Evolutionary conservation across 208 protist species (phyloP).

Genomic region (Vickermania ingenoplastis): DNA sequence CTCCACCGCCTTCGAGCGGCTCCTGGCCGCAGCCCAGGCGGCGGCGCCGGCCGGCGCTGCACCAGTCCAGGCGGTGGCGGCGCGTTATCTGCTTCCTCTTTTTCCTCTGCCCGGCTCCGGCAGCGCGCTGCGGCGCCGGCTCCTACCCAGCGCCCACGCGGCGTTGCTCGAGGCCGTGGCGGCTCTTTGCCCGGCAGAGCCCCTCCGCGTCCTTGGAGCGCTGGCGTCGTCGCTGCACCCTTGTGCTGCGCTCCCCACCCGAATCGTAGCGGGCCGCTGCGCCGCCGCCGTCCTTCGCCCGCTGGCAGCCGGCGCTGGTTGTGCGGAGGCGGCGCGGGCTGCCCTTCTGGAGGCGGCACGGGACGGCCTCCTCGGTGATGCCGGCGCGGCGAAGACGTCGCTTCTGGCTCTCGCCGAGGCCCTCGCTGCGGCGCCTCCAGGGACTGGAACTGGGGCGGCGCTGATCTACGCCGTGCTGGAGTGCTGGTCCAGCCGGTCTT

Average conservation of each 20-base stretch:
- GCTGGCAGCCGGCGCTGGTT: not conserved
- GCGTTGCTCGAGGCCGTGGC: not conserved
- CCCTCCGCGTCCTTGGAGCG: too few species aligned
- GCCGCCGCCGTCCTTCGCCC: not conserved
- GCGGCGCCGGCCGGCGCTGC: too few species aligned
- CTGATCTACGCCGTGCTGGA: constrained; percentile 67
- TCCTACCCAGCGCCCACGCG: not conserved
- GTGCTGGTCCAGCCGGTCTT: constrained; percentile 60
- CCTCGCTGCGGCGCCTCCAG: constrained; percentile 28
- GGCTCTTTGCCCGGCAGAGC: not conserved
- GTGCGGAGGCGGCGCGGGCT: not conserved
- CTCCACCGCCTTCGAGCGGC: too few species aligned
- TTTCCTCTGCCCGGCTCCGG: too few species aligned
- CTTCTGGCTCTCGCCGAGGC: constrained; percentile 59
- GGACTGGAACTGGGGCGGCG: constrained; percentile 19
- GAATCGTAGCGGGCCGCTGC: not conserved
- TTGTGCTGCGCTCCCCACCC: not conserved
- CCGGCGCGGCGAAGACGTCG: constrained; percentile 18
- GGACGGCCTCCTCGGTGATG: constrained; percentile 11
- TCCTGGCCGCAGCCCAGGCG: too few species aligned
- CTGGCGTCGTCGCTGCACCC: not conserved
- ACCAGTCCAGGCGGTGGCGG: too few species aligned
- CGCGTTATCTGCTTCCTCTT: too few species aligned
- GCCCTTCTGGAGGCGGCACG: constrained; percentile 35
- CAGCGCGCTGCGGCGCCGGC: too few species aligned